These are phyloP conservation scores for Endogone sp. DNA, from an alignment of 192 early-diverging fungal species.

Conservation along the genomic window DNA sequence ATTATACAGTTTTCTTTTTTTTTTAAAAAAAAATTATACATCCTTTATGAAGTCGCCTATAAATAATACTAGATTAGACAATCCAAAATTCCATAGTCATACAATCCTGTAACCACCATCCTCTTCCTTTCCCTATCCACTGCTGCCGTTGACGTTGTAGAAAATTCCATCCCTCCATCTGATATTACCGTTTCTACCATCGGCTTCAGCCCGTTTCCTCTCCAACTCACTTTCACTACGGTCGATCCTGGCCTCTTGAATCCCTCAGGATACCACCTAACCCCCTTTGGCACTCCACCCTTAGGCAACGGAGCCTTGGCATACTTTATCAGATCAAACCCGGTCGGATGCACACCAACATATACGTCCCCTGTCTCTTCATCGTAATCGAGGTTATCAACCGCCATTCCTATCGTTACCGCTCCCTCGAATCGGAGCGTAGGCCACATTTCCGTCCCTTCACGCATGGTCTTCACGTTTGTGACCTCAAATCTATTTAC, in stretches of 20 bases:
- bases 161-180: not conserved
- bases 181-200: slow-evolving; percentile 7
- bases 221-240: slow-evolving; percentile 16
- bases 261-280: slow-evolving; percentile 11
- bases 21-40: too few relatives aligned
- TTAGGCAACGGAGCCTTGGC: not conserved
- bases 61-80: slow-evolving; percentile 11
- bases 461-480: not conserved
- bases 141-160: not conserved
- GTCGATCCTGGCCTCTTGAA: not conserved
- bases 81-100: slow-evolving; percentile 11
- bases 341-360: slow-evolving; percentile 27
- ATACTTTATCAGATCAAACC: slow-evolving; percentile 9
- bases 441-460: not conserved
- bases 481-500: slow-evolving; percentile 16
- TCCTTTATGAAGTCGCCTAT: too few relatives aligned
- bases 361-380: slow-evolving; percentile 5
- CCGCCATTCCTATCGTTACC: slow-evolving; percentile 10
- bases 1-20: too few relatives aligned
- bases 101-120: slow-evolving; percentile 13
- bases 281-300: slow-evolving; percentile 5
- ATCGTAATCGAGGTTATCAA: slow-evolving; percentile 22
- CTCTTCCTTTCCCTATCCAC: not conserved
- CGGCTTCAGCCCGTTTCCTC: slow-evolving; percentile 13
- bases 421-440: slow-evolving; percentile 8